These are phyloP conservation scores for Saccharomycopsis vini DNA, from an alignment of 805 yeast species.

Conservation along the genomic window DNA sequence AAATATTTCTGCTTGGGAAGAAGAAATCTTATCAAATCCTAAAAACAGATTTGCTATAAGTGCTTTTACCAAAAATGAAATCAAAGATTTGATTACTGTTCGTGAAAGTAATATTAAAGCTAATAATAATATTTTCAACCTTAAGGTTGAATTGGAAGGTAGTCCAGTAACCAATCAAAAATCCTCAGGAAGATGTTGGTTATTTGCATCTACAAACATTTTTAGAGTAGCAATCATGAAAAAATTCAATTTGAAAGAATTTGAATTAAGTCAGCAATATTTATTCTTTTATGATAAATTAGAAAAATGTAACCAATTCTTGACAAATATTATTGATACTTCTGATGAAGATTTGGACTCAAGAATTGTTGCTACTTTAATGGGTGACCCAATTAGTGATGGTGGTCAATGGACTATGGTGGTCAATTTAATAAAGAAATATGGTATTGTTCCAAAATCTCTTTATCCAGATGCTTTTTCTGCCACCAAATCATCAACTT, in stretches of 20 bases:
- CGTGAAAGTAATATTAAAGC: conserved; percentile 11
- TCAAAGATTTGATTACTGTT: conserved; percentile 11
- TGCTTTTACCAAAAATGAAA: conserved; percentile 38
- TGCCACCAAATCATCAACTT: conserved; percentile 38
- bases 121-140: conserved; percentile 32
- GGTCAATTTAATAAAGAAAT: conserved; percentile 64
- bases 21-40: conserved; percentile 34
- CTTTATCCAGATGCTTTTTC: conserved; percentile 61
- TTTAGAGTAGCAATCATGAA: conserved; percentile 55
- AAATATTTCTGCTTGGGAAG: conserved; percentile 37
- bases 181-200: conserved; percentile 80
- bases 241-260: conserved; percentile 52
- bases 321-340: conserved; percentile 69
- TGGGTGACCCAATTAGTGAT: conserved; percentile 61
- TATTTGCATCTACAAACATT: conserved; percentile 74
- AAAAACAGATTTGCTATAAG: conserved; percentile 46
- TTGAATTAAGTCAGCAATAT: conserved; percentile 72
- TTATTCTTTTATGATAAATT: conserved; percentile 79
- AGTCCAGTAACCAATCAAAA: conserved; percentile 67
- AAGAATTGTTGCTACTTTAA: conserved; percentile 56
- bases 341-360: conserved; percentile 58
- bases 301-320: conserved; percentile 73
- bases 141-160: conserved; percentile 40
- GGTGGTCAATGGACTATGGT: conserved; percentile 91
- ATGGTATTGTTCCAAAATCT: conserved; percentile 71